phyloP scores from a whole-genome alignment of 2,329 filamentous ascomycete species.

The Aspergillus piperis region DNA sequence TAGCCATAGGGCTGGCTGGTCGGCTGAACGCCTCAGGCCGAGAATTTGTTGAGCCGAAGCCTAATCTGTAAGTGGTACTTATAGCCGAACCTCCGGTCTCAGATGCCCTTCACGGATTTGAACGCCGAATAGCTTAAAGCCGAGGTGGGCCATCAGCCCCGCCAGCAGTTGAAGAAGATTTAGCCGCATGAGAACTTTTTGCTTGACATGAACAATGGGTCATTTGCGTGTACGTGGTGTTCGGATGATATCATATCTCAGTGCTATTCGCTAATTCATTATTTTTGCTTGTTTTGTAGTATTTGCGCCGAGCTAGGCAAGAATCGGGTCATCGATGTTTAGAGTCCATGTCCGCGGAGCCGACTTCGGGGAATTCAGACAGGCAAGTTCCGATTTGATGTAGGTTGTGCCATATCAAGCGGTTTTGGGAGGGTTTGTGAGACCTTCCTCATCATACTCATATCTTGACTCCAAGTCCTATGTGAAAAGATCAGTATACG shows the following conservation, averaged over 20 bases:
- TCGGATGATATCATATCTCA: background rate
- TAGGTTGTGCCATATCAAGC: background rate
- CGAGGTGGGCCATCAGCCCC: background rate
- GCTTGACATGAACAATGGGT: background rate
- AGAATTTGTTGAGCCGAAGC: background rate
- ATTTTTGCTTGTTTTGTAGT: too few relatives aligned
- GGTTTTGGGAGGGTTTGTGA: conserved; percentile 1
- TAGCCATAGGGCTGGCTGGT: background rate
- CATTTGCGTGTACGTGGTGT: background rate
- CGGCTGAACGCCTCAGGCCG: background rate
- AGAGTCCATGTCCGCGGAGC: too few relatives aligned
- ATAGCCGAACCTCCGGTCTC: background rate
- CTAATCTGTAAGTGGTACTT: background rate
- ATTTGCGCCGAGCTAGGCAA: too few relatives aligned
- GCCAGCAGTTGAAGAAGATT: background rate
- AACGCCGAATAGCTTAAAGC: background rate
- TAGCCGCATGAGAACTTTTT: background rate
- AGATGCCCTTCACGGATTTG: background rate
- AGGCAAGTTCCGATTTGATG: background rate
- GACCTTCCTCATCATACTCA: conserved; percentile 18
- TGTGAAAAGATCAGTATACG: conserved; percentile 13
- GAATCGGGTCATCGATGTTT: too few relatives aligned
- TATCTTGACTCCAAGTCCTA: conserved; percentile 26
- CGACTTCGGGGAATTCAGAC: too few relatives aligned
- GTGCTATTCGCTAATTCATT: too few relatives aligned